Evolutionary conservation across 2,329 filamentous ascomycete genomes (phyloP).

Genomic region (Fusarium keratoplasticum): DNA sequence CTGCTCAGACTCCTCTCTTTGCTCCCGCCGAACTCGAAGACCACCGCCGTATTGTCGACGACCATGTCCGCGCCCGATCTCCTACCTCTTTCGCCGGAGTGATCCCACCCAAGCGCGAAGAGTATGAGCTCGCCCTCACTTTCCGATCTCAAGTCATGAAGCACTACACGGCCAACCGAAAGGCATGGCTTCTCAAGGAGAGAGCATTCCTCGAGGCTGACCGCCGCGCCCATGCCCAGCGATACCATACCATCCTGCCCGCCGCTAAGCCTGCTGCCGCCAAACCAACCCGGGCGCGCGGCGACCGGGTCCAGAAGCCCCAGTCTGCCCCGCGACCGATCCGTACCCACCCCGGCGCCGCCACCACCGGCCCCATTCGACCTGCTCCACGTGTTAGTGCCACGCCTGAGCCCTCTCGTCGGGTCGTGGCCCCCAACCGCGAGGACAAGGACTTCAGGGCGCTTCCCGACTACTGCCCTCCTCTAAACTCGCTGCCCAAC

Average conservation of each 20-base stretch:
- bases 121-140: conserved; percentile 65
- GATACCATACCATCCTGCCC: conserved; percentile 56
- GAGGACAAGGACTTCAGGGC: conserved; percentile 85
- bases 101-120: conserved; percentile 61
- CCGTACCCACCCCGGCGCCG: conserved; percentile 42
- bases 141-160: conserved; percentile 66
- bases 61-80: conserved; percentile 61
- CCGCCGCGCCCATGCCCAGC: conserved; percentile 55
- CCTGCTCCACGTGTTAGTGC: conserved; percentile 53
- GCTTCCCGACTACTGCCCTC: conserved; percentile 79
- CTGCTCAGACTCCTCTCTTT: conserved; percentile 64
- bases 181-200: conserved; percentile 63
- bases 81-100: conserved; percentile 56
- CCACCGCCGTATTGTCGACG: conserved; percentile 60
- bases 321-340: conserved; percentile 51
- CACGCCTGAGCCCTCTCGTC: conserved; percentile 63
- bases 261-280: conserved; percentile 50
- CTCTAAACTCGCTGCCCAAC: conserved; percentile 71
- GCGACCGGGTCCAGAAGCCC: conserved; percentile 53
- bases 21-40: conserved; percentile 54
- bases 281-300: conserved; percentile 46
- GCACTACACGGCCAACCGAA: conserved; percentile 57
- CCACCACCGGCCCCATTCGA: conserved; percentile 45
- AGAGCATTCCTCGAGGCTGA: conserved; percentile 62
- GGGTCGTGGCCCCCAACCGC: conserved; percentile 72